Percentiles rank a stretch among this genome's conserved stretches.
These are phyloP conservation scores for Capsicum chinense DNA, from an alignment of 257 asterid species.

Conservation along the genomic window DNA sequence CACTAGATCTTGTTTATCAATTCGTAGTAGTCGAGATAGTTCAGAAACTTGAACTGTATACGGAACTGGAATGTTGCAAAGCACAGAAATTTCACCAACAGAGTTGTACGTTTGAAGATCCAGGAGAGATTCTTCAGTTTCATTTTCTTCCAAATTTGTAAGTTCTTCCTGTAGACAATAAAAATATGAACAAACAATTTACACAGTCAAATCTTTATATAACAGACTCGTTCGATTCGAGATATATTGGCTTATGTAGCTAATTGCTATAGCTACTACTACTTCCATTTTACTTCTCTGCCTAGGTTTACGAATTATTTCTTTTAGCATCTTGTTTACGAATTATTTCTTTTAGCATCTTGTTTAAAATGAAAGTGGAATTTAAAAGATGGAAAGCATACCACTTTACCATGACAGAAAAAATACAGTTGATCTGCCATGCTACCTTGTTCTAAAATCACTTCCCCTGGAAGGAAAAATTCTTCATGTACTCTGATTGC, in stretches of 20 bases:
- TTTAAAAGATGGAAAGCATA: conserved; percentile 34
- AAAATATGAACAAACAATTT: background rate
- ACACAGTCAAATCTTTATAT: background rate
- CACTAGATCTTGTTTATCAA: conserved; percentile 55
- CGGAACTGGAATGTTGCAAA: conserved; percentile 61
- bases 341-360: conserved; percentile 19
- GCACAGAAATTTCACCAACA: conserved; percentile 59
- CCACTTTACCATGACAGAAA: conserved; percentile 69
- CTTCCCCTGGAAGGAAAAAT: conserved; percentile 74
- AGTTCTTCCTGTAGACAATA: conserved; percentile 54
- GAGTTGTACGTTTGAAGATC: conserved; percentile 43
- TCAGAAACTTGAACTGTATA: conserved; percentile 53
- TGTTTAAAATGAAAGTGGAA: background rate
- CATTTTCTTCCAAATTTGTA: conserved; percentile 46
- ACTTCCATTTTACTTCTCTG: background rate
- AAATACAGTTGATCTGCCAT: conserved; percentile 63
- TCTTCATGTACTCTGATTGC: conserved; percentile 65
- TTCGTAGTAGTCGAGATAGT: conserved; percentile 57
- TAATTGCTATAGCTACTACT: background rate
- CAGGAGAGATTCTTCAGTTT: conserved; percentile 40
- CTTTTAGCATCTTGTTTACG: background rate
- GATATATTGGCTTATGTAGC: background rate
- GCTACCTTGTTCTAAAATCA: conserved; percentile 61
- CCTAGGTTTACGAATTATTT: background rate
- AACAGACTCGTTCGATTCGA: too few species aligned